These are phyloP conservation scores for Curvularia sp. DNA, from an alignment of 2,329 filamentous ascomycete genomes.

Conservation along the genomic window DNA sequence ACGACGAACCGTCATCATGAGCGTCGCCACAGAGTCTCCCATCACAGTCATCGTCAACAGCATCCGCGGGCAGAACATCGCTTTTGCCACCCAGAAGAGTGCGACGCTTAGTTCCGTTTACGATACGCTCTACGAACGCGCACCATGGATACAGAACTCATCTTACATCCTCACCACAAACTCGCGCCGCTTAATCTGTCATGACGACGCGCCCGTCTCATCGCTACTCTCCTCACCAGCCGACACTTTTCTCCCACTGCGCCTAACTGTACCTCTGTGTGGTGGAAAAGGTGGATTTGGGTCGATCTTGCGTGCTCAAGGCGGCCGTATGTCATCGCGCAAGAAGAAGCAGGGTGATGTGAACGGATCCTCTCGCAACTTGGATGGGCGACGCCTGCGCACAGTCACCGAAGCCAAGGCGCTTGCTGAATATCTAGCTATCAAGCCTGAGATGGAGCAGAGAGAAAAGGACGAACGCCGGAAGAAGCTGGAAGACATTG, in stretches of 20 bases:
- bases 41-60: conserved; percentile 76
- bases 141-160: conserved; percentile 62
- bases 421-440: conserved; percentile 89
- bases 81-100: conserved; percentile 72
- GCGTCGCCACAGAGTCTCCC: conserved; percentile 31
- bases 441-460: conserved; percentile 97
- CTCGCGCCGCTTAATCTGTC: conserved; percentile 73
- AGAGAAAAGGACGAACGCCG: conserved; percentile 88
- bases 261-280: conserved; percentile 77
- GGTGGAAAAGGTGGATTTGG: conserved; percentile 98
- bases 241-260: conserved; percentile 80
- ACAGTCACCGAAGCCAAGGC: conserved; percentile 96
- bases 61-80: conserved; percentile 82
- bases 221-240: conserved; percentile 64
- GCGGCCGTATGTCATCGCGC: conserved; percentile 96
- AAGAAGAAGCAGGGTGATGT: conserved; percentile 86
- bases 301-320: conserved; percentile 93
- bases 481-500: conserved; percentile 85
- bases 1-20: conserved; percentile 28
- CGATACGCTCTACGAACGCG: conserved; percentile 65
- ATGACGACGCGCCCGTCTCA: conserved; percentile 64
- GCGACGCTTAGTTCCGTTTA: conserved; percentile 77
- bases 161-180: conserved; percentile 82
- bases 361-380: conserved; percentile 88
- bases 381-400: conserved; percentile 87